phyloP scores from a whole-genome alignment of 2,329 filamentous ascomycete species.

The Hortaea sp. region DNA sequence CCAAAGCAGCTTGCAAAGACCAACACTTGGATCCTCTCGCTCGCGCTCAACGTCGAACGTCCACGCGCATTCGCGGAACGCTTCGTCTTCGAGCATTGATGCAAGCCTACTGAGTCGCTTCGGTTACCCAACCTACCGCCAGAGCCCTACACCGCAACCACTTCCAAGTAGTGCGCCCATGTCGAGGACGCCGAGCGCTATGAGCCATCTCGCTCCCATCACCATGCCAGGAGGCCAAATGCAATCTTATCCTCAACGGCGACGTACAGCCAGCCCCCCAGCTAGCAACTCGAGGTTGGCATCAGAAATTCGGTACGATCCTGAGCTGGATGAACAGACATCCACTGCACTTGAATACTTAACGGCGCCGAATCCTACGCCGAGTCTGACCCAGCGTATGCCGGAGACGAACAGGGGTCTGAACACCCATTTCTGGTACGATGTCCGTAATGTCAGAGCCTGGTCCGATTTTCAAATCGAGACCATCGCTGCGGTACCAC shows the following conservation, averaged over 20 bases:
- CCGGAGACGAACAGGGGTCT: slow-evolving; percentile 62
- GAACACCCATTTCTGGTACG: slow-evolving; percentile 90
- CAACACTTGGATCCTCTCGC: slow-evolving; percentile 13
- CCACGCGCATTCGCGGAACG: slow-evolving; percentile 21
- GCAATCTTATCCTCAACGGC: slow-evolving; percentile 20
- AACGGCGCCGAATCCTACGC: slow-evolving; percentile 67
- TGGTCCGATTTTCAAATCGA: slow-evolving; percentile 72
- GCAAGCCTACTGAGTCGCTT: slow-evolving; percentile 41
- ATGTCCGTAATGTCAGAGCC: slow-evolving; percentile 73
- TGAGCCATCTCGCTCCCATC: slow-evolving; percentile 27
- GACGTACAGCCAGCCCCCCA: slow-evolving; percentile 25
- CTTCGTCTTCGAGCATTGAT: slow-evolving; percentile 24
- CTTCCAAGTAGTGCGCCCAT: slow-evolving; percentile 12
- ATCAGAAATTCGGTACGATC: slow-evolving; percentile 29
- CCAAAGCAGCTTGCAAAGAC: slow-evolving; percentile 8
- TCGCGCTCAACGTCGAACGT: slow-evolving; percentile 16
- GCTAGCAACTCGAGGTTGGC: slow-evolving; percentile 35
- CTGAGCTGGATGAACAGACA: slow-evolving; percentile 28
- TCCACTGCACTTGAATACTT: slow-evolving; percentile 73
- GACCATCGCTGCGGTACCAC: slow-evolving; percentile 62
- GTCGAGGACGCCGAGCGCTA: slow-evolving; percentile 25
- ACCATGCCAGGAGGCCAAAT: slow-evolving; percentile 20
- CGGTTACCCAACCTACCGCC: slow-evolving; percentile 70
- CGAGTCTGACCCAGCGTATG: slow-evolving; percentile 63
- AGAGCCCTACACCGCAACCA: slow-evolving; percentile 26